Evolutionary conservation across 768 basidiomycete species (phyloP), one percentile per base, ranked within the genome.

Genomic region (Hortiboletus campestris): DNA sequence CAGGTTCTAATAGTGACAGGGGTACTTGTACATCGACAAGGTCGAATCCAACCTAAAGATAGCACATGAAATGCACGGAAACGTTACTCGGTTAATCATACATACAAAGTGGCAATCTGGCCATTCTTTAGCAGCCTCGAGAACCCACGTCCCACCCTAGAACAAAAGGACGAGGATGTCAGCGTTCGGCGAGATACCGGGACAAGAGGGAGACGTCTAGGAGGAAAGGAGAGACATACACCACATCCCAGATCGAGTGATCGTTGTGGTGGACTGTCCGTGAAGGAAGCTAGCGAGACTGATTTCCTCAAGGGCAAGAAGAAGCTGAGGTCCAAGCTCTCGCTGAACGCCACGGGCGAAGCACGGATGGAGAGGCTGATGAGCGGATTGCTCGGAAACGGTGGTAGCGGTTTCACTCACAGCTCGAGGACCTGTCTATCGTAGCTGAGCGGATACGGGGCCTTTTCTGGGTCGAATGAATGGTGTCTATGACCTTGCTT

Each of bases 361-460:
- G 25, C 25, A 6, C 25, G 25, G 25, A 4, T 6, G 25, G 25
- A 25, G 25, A 25, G 25, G 25, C 25, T 25, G 25, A 34, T 68
- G 56, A 63, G 55, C 22, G 14, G n/a, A 35, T 14, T 13, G 28
- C 34, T 39, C 31, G 34, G 41, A 28, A 32, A 31, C 29, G 0
- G 50, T 22, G 34, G 22, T 3, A 17, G 45, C 6, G n/a, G 20
- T 25, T 17, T 1, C 12, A 76, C 84, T 66, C 69, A 90, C 89
- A 88, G 72, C 63, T 89, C 87, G 40, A 90, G 72, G 51, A 88
- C 74, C 41, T 83, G 73, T 48, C 77, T 78, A 66, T 89, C 84
- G 67, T 89, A 91, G 25, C 82, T 85, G 36, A 88, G 66, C 1
- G 89, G 89, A 74, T 91, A 91, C 2, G 88, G 89, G 2, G 86